Evolutionary conservation across 2,329 filamentous ascomycete species (phyloP).

Genomic region (Colletotrichum incanum): DNA sequence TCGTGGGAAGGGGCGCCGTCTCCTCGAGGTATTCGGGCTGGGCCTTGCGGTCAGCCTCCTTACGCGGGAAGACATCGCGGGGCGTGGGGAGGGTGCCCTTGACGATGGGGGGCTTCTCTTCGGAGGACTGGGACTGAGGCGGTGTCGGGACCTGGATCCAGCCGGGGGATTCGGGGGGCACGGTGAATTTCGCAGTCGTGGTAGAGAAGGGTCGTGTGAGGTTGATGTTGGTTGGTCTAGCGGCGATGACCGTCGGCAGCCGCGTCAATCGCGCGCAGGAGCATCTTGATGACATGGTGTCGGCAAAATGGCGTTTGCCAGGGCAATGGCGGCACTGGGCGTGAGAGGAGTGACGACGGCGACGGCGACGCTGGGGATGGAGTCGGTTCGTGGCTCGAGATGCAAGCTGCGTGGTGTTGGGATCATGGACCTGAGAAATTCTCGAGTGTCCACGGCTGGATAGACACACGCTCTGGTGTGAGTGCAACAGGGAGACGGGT

Average conservation of each 20-base stretch:
- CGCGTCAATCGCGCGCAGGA: conserved; percentile 40
- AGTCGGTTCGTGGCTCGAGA: conserved; percentile 28
- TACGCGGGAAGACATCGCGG: conserved; percentile 80
- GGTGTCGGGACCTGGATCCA: conserved; percentile 88
- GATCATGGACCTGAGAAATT: conserved; percentile 44
- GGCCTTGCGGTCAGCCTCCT: conserved; percentile 73
- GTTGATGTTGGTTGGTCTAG: conserved; percentile 31
- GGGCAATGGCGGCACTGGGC: conserved; percentile 16
- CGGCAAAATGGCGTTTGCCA: conserved; percentile 22
- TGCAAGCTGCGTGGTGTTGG: conserved; percentile 22
- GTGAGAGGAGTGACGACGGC: neutral
- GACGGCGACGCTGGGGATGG: conserved; percentile 14
- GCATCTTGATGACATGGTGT: conserved; percentile 42
- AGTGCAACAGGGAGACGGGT: neutral
- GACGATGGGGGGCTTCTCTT: conserved; percentile 62
- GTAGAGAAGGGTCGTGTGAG: conserved; percentile 52
- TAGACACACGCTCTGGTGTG: conserved; percentile 27
- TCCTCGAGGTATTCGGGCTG: conserved; percentile 72
- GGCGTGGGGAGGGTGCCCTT: conserved; percentile 90
- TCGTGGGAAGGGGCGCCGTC: conserved; percentile 71
- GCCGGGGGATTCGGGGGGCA: conserved; percentile 86
- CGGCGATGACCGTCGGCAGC: conserved; percentile 21
- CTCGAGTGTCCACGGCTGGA: conserved; percentile 34
- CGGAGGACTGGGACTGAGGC: conserved; percentile 82
- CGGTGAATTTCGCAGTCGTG: conserved; percentile 47